Conservation (phyloP, 2,329 filamentous ascomycete genomes). For the Phialophora verrucosa region DNA sequence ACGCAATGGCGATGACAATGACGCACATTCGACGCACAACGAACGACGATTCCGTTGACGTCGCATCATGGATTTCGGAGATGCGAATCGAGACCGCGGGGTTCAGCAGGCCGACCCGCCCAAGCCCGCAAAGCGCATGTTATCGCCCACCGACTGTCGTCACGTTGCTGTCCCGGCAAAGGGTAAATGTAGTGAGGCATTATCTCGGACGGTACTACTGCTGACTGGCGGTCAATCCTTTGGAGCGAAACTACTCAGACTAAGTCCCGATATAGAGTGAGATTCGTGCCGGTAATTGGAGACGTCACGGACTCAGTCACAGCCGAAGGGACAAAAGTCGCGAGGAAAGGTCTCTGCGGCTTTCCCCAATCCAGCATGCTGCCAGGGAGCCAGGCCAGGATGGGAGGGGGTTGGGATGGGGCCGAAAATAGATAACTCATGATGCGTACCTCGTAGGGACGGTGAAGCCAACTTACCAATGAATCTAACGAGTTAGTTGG, state of each 20-base stretch:
- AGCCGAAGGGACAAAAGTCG: constrained; percentile 9
- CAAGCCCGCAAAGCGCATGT: neutral
- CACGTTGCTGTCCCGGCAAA: neutral
- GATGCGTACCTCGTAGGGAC: no score
- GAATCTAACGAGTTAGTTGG: neutral
- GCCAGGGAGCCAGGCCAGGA: neutral
- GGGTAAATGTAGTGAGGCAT: neutral
- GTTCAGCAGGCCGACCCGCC: neutral
- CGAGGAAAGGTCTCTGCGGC: constrained; percentile 4
- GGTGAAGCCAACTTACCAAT: neutral
- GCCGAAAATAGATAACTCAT: constrained; percentile 1
- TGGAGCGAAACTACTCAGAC: neutral
- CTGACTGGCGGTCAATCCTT: constrained; percentile 10
- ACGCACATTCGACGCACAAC: constrained; percentile 6
- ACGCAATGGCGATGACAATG: constrained; percentile 10
- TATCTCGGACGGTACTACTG: constrained; percentile 10
- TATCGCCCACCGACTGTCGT: neutral
- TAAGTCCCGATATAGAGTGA: constrained; percentile 15
- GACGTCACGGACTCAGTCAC: constrained; percentile 1
- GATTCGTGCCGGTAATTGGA: neutral
- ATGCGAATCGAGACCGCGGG: neutral
- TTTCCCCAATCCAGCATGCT: neutral
- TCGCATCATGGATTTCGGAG: neutral
- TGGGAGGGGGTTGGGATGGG: constrained; percentile 1
- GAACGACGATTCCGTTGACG: neutral